These are phyloP conservation scores for Ascochyta lentis DNA, from an alignment of 2,329 filamentous ascomycete species.

Conservation along the genomic window DNA sequence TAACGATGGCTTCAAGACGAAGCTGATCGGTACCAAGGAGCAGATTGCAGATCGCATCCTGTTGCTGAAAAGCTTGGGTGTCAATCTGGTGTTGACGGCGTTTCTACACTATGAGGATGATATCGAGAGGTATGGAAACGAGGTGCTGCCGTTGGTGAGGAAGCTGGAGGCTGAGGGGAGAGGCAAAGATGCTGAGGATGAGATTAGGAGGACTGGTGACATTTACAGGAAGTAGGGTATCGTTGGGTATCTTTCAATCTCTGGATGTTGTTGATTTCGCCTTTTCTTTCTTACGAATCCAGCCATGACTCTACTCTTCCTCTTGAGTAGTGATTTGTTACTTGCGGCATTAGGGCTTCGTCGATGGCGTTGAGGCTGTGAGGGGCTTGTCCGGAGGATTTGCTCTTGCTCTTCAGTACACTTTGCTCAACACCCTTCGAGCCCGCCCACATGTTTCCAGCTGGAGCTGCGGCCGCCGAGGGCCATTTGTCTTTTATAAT, in stretches of 20 bases:
- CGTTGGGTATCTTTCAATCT: too few species aligned
- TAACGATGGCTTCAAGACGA: constrained; percentile 64
- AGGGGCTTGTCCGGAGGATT: neutral
- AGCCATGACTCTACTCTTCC: constrained; percentile 13
- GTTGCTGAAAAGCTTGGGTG: constrained; percentile 55
- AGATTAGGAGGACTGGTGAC: constrained; percentile 57
- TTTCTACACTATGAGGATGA: constrained; percentile 63
- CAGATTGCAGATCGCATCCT: constrained; percentile 60
- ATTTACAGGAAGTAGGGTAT: constrained; percentile 49
- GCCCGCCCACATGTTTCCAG: constrained; percentile 16
- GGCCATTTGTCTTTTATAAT: constrained; percentile 15
- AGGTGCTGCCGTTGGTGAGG: constrained; percentile 57
- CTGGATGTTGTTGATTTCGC: too few species aligned
- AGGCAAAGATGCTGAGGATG: constrained; percentile 55
- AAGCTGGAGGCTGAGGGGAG: constrained; percentile 57
- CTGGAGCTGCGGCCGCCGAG: constrained; percentile 12
- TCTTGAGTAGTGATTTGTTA: constrained; percentile 17
- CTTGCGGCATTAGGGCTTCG: constrained; percentile 15
- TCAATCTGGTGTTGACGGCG: constrained; percentile 55
- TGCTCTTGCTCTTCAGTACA: neutral
- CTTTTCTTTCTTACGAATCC: neutral
- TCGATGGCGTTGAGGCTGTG: constrained; percentile 6
- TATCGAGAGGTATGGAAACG: constrained; percentile 57
- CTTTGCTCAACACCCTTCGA: constrained; percentile 8
- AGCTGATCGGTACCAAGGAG: constrained; percentile 60